Evolutionary conservation across 371 early-diverging fungal species (phyloP).

Genomic region (Circinella minor): DNA sequence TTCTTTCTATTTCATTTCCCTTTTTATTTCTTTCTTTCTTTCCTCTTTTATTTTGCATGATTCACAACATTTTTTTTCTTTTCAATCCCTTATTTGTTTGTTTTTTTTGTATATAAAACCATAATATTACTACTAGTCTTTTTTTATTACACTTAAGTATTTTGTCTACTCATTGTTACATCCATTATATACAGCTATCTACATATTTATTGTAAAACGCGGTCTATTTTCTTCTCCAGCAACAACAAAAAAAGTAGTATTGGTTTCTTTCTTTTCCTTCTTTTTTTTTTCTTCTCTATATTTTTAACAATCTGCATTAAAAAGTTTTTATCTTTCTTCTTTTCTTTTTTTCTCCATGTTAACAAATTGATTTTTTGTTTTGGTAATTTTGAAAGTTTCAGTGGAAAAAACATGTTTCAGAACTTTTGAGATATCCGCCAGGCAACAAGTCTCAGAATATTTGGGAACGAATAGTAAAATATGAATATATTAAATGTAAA

Average conservation of each 20-base stretch:
- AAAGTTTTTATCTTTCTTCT: too few species aligned
- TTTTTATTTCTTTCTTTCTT: not conserved
- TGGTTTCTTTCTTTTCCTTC: not conserved
- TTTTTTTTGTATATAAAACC: constrained; percentile 5
- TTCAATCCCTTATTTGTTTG: not conserved
- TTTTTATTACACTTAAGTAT: not conserved
- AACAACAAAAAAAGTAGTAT: not conserved
- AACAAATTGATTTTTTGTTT: too few species aligned
- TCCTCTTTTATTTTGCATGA: constrained; percentile 8
- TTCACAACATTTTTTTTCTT: constrained; percentile 7
- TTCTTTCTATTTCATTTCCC: not conserved
- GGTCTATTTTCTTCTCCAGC: not conserved
- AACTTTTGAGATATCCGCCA: too few species aligned
- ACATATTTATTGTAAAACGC: too few species aligned
- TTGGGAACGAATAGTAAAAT: too few species aligned
- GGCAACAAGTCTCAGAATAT: too few species aligned
- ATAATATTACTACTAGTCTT: constrained; percentile 1
- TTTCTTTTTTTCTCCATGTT: too few species aligned
- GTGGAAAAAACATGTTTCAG: too few species aligned
- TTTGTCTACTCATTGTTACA: not conserved
- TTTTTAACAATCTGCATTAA: not conserved
- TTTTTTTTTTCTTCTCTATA: not conserved
- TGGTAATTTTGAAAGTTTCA: too few species aligned
- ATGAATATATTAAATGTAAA: too few species aligned
- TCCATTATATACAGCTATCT: too few species aligned